Evolutionary conservation across 2,329 filamentous ascomycete species (phyloP), one percentile per base, ranked within the genome.

Genomic region (Cadophora sp.): DNA sequence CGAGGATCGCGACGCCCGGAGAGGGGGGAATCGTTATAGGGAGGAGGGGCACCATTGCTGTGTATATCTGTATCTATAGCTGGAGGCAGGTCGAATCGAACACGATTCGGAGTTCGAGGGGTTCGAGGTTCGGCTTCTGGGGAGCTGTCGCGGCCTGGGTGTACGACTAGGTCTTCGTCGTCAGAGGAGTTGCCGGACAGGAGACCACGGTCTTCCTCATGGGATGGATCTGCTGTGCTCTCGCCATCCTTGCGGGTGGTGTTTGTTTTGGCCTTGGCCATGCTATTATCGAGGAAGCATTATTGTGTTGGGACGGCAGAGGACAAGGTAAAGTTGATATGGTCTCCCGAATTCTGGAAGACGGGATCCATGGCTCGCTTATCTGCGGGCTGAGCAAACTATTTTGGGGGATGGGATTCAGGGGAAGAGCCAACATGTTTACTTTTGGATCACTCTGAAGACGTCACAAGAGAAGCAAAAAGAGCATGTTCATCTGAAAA

Each of bases 21-120:
- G 61, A 68, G 68, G 22, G 72, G 69, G 24, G 72, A 72, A 48
- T 76, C 73, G 46, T 70, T 67, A 55, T 76, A 73, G 79, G 22
- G 90, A 86, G 43, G 87, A 85, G 69, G 81, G 69, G 60, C 75
- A 22, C 72, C 73, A 56, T 73, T 73, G 12, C 75, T 71, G 19
- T 73, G 74, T 26, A 74, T 71, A 31, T 76, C 73, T 61, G 76
- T 77, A 46, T 76, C 73, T 51, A 71, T 55, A 31, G 62, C 60
- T 9, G 73, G 68, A n/a, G 77, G 76, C 8, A 79, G 73, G 48
- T 79, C 75, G 60, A 79, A 79, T 48, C 76, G 75, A 14, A 79
- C 78, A 46, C 77, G 72, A 66, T 77, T 79, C 4, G 75, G 74
- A 9, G 74, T 78, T 68, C 76, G 71, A 61, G 77, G 76, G 29